Evolutionary conservation across 148 eudicot species (phyloP), one percentile per base, ranked within the genome.

Genomic region (Nyssa sinensis): DNA sequence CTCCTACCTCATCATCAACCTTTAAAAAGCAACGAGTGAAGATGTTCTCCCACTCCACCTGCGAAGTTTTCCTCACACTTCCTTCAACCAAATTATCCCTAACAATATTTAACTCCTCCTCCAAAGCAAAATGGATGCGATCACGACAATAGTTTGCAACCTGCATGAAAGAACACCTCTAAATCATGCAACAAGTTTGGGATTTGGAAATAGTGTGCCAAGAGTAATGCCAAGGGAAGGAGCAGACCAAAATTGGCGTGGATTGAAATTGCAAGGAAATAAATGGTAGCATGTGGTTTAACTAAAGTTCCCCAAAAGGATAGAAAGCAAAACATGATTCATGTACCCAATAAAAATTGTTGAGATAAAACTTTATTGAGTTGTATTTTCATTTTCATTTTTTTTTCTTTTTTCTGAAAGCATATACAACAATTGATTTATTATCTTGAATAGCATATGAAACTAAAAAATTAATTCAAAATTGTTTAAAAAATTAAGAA

Each of bases 131-230:
- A 67, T 87, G 93, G 39, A 89, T 57, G 17, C 84, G 84, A 19
- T 87, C 90, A 16, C 88, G 80, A 66, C 93, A 89, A 53, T 89
- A 89, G 41, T 87, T 68, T 33, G 93, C 90, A 71, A 89, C 93
- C 93, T 87, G 51, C 53, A 77, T 11, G 57, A 57, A 31, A 33
- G 69, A 74, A 70, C 27, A 47, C 31, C 55, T 34, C 25, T 10
- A 14, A 60, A 29, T 41, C 27, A 66, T 58, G 5, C 34, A 37
- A 66, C 27, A 58, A 55, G 34, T 53, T 33, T 23, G 29, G 65
- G 61, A 37, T 27, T 23, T 67, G 25, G 75, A 70, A 28, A 16
- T 14, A 53, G n/a, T 12, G 24, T 44, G n/a, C 44, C 49, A 7
- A 55, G 24, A 55, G 24, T 55, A 13, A 21, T 55, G 59, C 17